These are phyloP conservation scores for Toxoplasma gondii DNA, from an alignment of 169 alveolate genomes.

Conservation along the genomic window DNA sequence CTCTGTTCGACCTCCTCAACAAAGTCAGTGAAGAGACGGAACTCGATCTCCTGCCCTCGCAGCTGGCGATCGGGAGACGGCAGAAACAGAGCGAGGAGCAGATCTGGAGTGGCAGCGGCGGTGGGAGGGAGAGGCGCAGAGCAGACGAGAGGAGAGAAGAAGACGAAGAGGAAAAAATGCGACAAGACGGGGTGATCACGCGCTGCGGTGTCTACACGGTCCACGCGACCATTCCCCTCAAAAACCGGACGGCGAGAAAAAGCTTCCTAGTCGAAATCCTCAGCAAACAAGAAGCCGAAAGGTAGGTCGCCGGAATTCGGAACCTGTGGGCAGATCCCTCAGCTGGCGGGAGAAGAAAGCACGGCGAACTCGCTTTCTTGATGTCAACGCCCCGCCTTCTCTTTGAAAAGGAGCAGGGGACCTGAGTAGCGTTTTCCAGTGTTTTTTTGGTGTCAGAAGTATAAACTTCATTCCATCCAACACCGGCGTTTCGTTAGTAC, in stretches of 20 bases:
- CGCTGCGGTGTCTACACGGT: neutral
- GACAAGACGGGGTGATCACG: neutral
- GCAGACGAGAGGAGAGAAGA: neutral
- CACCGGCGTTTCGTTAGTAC: neutral
- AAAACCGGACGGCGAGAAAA: neutral
- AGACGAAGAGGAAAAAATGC: constrained; percentile 7
- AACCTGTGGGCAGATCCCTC: neutral
- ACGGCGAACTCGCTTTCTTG: no score
- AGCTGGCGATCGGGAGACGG: neutral
- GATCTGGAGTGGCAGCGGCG: neutral
- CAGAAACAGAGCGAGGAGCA: neutral
- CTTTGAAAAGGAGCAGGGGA: no score
- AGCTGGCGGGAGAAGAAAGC: neutral
- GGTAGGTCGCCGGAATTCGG: neutral
- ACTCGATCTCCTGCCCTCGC: constrained; percentile 7
- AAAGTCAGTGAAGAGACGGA: neutral
- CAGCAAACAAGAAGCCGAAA: constrained; percentile 23
- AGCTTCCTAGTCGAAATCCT: neutral
- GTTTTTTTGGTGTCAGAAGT: no score
- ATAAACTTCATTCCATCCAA: neutral
- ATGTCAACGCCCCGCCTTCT: no score
- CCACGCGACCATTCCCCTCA: neutral
- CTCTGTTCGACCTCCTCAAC: neutral
- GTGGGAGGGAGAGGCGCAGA: neutral
- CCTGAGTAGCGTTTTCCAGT: no score